Evolutionary conservation across 345 rosid species (phyloP), one percentile per base, ranked within the genome.

Genomic region (Eucalyptus sp.): DNA sequence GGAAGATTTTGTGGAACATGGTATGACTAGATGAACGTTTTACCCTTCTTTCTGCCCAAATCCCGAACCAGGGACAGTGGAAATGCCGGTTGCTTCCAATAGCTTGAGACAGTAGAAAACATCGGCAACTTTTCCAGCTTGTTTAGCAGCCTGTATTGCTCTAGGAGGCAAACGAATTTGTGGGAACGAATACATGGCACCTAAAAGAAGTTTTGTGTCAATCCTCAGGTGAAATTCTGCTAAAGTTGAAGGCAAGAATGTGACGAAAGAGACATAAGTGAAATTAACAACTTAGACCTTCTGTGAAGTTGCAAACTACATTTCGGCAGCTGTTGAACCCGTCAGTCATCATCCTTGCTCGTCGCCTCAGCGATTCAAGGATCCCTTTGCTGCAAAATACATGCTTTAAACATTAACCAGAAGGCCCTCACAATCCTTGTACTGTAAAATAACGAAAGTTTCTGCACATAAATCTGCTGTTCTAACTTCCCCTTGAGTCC

Each of bases 1-100:
- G 27, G 14, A 71, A 18, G 48, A 76, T 41, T 11, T 76, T 76
- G 29, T 44, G 43, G 83, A 76, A 71, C 16, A 22, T 41, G 48
- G 46, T 37, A 18, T 10, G 48, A 76, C 48, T 76, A 43, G 44
- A 87, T 64, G 54, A n/a, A 66, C 24, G 58, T 12, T 8, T 88
- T 94, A 98, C 99, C 99, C 99, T 92, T 96, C 99, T 94, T 96
- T 98, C 91, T 98, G 99, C 88, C 99, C 99, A 86, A 98, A 98
- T 88, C 99, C 99, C 18, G 99, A 98, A 90, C 99, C 99, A 58
- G 99, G 99, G 89, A 98, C 99, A 27, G 99, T 98, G 91, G 99
- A 98, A 92, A 98, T 98, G 92, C 99, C 99, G 58, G 99, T 98
- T 14, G 98, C 98, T 93, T 98, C 99, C 94, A 98, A 91, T 87